phyloP scores from a whole-genome alignment of 768 basidiomycete genomes.

The Leccinellum rugosiceps region DNA sequence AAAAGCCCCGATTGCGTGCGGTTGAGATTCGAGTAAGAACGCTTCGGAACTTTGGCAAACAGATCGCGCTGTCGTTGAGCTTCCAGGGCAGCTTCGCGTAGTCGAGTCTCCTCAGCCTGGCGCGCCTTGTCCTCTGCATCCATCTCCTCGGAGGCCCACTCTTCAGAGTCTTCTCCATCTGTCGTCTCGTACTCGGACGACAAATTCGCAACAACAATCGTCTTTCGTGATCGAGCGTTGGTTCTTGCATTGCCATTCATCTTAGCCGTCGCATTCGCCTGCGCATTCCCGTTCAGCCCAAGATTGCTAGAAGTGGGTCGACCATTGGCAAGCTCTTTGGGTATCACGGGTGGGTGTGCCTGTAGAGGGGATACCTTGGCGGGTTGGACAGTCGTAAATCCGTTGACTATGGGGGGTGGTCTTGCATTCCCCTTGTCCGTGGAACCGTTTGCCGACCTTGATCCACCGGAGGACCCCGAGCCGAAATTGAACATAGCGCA shows the following conservation, averaged over 20 bases:
- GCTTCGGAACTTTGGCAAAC: slow-evolving; percentile 64
- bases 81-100: slow-evolving; percentile 58
- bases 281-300: slow-evolving; percentile 15
- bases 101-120: slow-evolving; percentile 30
- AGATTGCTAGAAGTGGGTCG: neutral
- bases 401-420: slow-evolving; percentile 6
- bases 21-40: slow-evolving; percentile 59
- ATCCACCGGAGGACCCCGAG: slow-evolving; percentile 54
- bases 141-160: slow-evolving; percentile 62
- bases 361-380: slow-evolving; percentile 9
- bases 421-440: slow-evolving; percentile 13
- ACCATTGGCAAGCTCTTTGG: slow-evolving; percentile 9
- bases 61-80: slow-evolving; percentile 64
- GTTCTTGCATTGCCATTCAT: slow-evolving; percentile 8
- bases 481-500: slow-evolving; percentile 54
- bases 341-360: slow-evolving; percentile 19
- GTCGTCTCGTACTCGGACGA: slow-evolving; percentile 50
- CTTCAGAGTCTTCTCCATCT: slow-evolving; percentile 54
- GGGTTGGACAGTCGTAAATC: slow-evolving; percentile 7
- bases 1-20: slow-evolving; percentile 57
- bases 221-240: slow-evolving; percentile 34
- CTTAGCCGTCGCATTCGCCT: slow-evolving; percentile 10
- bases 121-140: slow-evolving; percentile 34
- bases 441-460: slow-evolving; percentile 26
- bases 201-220: slow-evolving; percentile 45